Evolutionary conservation across 768 basidiomycete genomes (phyloP).

Genomic region (Tricholoma saponaceum): DNA sequence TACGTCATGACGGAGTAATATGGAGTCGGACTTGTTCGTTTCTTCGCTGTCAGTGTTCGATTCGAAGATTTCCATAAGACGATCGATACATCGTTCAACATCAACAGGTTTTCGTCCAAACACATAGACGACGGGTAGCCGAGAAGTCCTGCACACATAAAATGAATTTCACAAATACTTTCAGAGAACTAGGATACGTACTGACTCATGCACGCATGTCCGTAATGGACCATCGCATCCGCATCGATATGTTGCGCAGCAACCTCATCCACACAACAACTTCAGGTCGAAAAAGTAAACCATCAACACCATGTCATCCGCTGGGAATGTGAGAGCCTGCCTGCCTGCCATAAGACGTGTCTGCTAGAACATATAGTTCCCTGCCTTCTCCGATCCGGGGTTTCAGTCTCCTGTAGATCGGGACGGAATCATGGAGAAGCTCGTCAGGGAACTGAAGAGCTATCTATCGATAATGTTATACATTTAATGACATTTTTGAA

Average conservation of each 20-base stretch:
- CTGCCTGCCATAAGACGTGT: constrained; percentile 96
- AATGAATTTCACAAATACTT: background rate
- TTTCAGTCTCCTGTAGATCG: constrained; percentile 71
- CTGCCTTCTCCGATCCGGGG: constrained; percentile 17
- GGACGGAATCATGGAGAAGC: constrained; percentile 80
- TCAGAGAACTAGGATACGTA: constrained; percentile 34
- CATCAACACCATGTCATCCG: constrained; percentile 11
- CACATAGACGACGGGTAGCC: constrained; percentile 86
- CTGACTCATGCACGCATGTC: constrained; percentile 94
- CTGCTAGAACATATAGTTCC: constrained; percentile 56
- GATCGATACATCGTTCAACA: constrained; percentile 41
- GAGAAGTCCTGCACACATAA: constrained; percentile 58
- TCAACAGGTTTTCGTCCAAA: constrained; percentile 77
- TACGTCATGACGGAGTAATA: constrained; percentile 74
- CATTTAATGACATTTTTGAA: background rate
- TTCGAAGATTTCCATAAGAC: constrained; percentile 33
- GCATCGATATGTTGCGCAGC: constrained; percentile 93
- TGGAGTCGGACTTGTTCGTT: constrained; percentile 18
- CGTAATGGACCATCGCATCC: constrained; percentile 90
- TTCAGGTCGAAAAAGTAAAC: constrained; percentile 22
- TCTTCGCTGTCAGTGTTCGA: constrained; percentile 3
- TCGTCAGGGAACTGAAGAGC: constrained; percentile 97
- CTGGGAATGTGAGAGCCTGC: constrained; percentile 36
- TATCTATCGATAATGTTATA: constrained; percentile 40
- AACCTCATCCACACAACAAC: constrained; percentile 96